phyloP scores from a whole-genome alignment of 371 early-diverging fungal species.

The Mortierella sp. region DNA sequence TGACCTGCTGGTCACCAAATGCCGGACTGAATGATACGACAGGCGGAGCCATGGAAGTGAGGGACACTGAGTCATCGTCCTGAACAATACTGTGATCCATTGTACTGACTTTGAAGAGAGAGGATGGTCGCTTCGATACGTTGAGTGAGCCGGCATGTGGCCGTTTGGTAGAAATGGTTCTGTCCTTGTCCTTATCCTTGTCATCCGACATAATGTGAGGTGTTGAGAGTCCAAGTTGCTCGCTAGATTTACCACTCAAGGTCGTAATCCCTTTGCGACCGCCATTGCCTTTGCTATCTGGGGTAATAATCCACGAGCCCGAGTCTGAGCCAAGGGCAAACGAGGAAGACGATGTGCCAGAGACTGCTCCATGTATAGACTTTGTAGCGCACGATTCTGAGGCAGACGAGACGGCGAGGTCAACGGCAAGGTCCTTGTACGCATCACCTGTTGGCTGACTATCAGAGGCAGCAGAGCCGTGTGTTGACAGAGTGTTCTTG shows the following conservation, averaged over 20 bases:
- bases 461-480: neutral
- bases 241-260: neutral
- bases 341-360: neutral
- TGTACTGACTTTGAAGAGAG: conserved; percentile 53
- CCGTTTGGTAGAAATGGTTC: conserved; percentile 11
- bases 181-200: conserved; percentile 17
- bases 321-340: conserved; percentile 12
- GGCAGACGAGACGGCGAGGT: neutral
- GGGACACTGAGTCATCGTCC: conserved; percentile 38
- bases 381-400: neutral
- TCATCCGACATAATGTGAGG: too few relatives aligned
- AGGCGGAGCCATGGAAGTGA: conserved; percentile 48
- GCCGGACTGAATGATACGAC: conserved; percentile 53
- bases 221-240: neutral
- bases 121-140: conserved; percentile 40
- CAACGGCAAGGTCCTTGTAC: too few relatives aligned
- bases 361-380: neutral
- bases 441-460: too few relatives aligned
- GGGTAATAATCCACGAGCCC: conserved; percentile 21
- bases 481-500: conserved; percentile 60
- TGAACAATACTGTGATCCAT: conserved; percentile 49
- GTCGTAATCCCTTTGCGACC: neutral
- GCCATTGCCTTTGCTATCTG: conserved; percentile 8
- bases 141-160: conserved; percentile 1
- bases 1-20: conserved; percentile 37